These are phyloP conservation scores for Amylostereum areolatum DNA, from an alignment of 1,284 basidiomycete species.

Conservation along the genomic window DNA sequence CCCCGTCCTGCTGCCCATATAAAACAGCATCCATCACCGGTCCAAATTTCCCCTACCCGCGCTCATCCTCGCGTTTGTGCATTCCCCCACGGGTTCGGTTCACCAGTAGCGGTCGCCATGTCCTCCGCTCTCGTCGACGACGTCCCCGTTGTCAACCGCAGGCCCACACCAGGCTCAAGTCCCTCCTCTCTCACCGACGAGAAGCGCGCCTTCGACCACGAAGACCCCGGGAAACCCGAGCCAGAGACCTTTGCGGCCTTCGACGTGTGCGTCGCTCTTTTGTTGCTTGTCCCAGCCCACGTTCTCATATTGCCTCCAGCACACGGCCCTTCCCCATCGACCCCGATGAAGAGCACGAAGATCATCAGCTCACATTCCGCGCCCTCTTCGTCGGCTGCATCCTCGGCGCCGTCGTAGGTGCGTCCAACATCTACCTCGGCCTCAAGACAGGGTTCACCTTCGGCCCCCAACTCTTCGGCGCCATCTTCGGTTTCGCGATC, in stretches of 20 bases:
- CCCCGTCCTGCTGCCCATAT: no score
- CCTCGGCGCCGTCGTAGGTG: slow-evolving; percentile 57
- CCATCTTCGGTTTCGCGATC: slow-evolving; percentile 62
- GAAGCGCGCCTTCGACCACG: background rate
- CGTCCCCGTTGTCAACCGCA: background rate
- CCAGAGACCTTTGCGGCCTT: background rate
- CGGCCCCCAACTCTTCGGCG: slow-evolving; percentile 57
- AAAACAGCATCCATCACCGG: no score
- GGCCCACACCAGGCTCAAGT: background rate
- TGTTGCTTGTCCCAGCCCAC: background rate
- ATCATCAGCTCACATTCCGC: slow-evolving; percentile 51
- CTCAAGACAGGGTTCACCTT: slow-evolving; percentile 69
- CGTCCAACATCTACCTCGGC: slow-evolving; percentile 65
- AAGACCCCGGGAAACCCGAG: background rate
- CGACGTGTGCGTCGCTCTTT: background rate
- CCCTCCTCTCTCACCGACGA: background rate
- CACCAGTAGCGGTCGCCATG: no score
- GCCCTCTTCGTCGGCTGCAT: slow-evolving; percentile 53
- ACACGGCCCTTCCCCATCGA: slow-evolving; percentile 44
- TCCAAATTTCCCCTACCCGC: no score
- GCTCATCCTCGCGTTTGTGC: no score
- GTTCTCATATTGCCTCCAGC: background rate
- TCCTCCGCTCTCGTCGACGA: background rate
- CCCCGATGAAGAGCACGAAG: slow-evolving; percentile 43
- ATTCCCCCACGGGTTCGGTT: no score